Evolutionary conservation across 306 rosid species (phyloP), one percentile per base, ranked within the genome.

Genomic region (Trifolium dubium): DNA sequence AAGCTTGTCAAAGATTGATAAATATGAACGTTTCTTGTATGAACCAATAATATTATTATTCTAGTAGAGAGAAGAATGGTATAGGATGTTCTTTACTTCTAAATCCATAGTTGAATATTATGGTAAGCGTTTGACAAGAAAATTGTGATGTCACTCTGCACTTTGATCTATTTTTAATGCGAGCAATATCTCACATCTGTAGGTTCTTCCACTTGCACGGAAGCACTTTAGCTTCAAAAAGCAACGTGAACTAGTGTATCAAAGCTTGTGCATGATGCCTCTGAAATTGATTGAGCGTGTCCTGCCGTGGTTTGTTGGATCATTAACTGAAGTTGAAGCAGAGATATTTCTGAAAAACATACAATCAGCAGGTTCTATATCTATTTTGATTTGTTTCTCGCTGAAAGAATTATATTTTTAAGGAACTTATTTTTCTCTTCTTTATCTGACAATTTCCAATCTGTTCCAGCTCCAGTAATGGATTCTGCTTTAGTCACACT

Each of bases 151-250:
- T 41, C 17, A 49, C 59, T 29, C 54, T 77, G 43, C 74, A 63
- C 18, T 59, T 75, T 77, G 19, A 54, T 64, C 77, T 71, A 56
- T 66, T 35, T 74, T 65, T 61, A 66, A 60, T 47, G 43, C 77
- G 46, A 49, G 54, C 61, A 79, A 60, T 74, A 67, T 60, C 46
- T 64, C 77, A 63, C 72, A 76, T 75, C 17, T 85, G 51, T 87
- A 95, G 99, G 98, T 95, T 88, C 99, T 95, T 83, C 99, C 99
- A 29, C 98, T 92, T 85, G 98, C 96, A 19, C 93, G 86, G 79
- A 88, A 86, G 90, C 92, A 88, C 89, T 95, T 95, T 82, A 88
- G 89, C 88, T 85, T 86, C 86, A 83, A 86, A 81, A 88, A 82
- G 79, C 99, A 95, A 82, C 87, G 94, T 58, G 97, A 92, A 81